These are phyloP conservation scores for Dactylellina sp. DNA, from an alignment of 2,329 filamentous ascomycete species.

Conservation along the genomic window DNA sequence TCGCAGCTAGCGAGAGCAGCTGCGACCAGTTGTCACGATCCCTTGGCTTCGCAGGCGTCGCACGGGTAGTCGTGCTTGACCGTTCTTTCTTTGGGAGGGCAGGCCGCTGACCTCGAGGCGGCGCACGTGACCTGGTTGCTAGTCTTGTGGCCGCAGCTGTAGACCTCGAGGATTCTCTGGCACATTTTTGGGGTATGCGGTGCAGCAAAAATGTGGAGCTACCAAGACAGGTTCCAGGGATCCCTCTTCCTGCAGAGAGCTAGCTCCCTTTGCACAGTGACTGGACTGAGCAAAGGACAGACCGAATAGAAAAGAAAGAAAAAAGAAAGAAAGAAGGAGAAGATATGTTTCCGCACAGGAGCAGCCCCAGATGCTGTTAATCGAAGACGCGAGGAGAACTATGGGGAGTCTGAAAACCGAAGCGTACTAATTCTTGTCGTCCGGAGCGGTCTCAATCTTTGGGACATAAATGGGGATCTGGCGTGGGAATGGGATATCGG, in stretches of 20 bases:
- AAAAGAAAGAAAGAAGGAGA: slow-evolving; percentile 31
- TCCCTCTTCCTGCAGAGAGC: slow-evolving; percentile 50
- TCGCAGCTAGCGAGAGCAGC: slow-evolving; percentile 33
- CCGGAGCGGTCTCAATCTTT: slow-evolving; percentile 40
- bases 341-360: slow-evolving; percentile 38
- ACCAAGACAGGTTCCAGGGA: slow-evolving; percentile 43
- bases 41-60: slow-evolving; percentile 45
- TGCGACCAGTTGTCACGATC: slow-evolving; percentile 43
- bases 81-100: slow-evolving; percentile 24
- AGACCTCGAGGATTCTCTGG: slow-evolving; percentile 39
- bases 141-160: slow-evolving; percentile 50
- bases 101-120: slow-evolving; percentile 42
- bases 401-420: slow-evolving; percentile 40
- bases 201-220: slow-evolving; percentile 56
- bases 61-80: slow-evolving; percentile 46
- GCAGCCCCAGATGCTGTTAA: slow-evolving; percentile 27
- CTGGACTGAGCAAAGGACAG: no score
- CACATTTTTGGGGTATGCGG: slow-evolving; percentile 53
- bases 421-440: slow-evolving; percentile 48
- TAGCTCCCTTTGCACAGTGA: slow-evolving; percentile 52
- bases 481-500: slow-evolving; percentile 16
- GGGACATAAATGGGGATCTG: slow-evolving; percentile 48
- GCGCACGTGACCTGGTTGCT: slow-evolving; percentile 40
- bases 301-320: no score
- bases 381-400: slow-evolving; percentile 24